Percentiles rank a stretch among this genome's conserved stretches.
phyloP scores from a whole-genome alignment of 768 basidiomycete species.

The Lactarius pseudohatsudake region DNA sequence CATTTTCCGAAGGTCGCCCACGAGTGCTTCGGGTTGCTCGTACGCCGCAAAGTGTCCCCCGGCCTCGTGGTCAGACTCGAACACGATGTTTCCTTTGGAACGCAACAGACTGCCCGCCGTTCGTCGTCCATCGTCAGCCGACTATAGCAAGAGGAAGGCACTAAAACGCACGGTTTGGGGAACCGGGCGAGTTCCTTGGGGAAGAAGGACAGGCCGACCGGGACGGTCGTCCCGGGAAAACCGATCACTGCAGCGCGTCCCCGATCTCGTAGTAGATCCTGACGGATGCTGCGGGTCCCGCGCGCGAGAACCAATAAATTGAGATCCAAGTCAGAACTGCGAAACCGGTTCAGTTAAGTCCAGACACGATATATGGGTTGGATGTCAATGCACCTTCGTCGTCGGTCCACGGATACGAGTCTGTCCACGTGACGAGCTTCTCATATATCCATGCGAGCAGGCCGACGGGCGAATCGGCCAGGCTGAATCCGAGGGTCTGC shows the following conservation, averaged over 20 bases:
- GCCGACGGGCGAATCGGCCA: constrained; percentile 56
- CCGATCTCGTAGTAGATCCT: constrained; percentile 58
- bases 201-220: constrained; percentile 52
- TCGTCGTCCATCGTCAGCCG: background rate
- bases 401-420: constrained; percentile 53
- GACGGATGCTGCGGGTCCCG: constrained; percentile 56
- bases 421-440: constrained; percentile 36
- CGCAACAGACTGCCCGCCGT: constrained; percentile 28
- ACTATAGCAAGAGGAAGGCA: background rate
- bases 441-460: constrained; percentile 38
- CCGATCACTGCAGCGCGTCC: background rate
- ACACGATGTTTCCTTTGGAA: constrained; percentile 43
- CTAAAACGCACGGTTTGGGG: constrained; percentile 41
- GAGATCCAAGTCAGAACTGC: constrained; percentile 63
- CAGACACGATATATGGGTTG: no score
- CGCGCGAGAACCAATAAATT: constrained; percentile 57
- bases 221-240: constrained; percentile 34
- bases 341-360: background rate
- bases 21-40: constrained; percentile 50
- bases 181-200: constrained; percentile 45
- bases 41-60: constrained; percentile 63
- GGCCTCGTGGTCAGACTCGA: constrained; percentile 45
- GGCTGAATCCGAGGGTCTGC: constrained; percentile 44
- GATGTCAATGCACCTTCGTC: constrained; percentile 46
- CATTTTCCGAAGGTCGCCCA: constrained; percentile 53